Evolutionary conservation across 2,329 filamentous ascomycete species (phyloP), one percentile per base, ranked within the genome.

Genomic region (Acrocalymma vagum): DNA sequence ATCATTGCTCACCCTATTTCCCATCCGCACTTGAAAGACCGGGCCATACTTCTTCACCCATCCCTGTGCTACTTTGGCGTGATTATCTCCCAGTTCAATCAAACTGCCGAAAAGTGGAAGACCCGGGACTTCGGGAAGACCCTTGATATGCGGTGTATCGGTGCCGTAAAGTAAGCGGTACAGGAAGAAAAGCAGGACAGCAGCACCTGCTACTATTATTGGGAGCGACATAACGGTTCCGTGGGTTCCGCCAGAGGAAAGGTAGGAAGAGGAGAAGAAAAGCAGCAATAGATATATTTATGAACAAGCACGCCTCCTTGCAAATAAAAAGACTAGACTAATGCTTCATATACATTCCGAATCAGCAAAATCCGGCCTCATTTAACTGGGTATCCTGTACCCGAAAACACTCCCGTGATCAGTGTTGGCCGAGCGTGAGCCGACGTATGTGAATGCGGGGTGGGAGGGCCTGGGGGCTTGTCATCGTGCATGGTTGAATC

Each of bases 1-100:
- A n/a, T n/a, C n/a, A n/a, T n/a, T 30, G 9, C 67, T 47, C 61
- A 85, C 84, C 58, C 74, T 81, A 47, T 87, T 90, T 1, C 87
- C 88, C 55, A 92, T 61, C 10, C 74, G 71, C 14, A 75, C 74
- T 45, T 78, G 75, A 38, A 77, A 78, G 9, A 78, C 75, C 5
- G 75, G 73, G 2, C 75, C 75, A 37, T 77, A 76, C 45, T 75
- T 76, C 60, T 76, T 70, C 27, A 65, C 70, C 71, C 73, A 74
- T 52, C 70, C 59, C 46, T 71, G 67, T 3, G 75, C 74, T 16
- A 77, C 73, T 33, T 70, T 67, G 22, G 75, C 73, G 55, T 78
- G 75, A 25, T 73, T 66, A 6, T 65, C 64, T n/a, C 75, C 74
- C 3, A 78, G 62, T 43, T 77, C 71, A 10, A 70, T 55, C 14